Evolutionary conservation across 306 rosid genomes (phyloP).

Genomic region (Prunus salicina): DNA sequence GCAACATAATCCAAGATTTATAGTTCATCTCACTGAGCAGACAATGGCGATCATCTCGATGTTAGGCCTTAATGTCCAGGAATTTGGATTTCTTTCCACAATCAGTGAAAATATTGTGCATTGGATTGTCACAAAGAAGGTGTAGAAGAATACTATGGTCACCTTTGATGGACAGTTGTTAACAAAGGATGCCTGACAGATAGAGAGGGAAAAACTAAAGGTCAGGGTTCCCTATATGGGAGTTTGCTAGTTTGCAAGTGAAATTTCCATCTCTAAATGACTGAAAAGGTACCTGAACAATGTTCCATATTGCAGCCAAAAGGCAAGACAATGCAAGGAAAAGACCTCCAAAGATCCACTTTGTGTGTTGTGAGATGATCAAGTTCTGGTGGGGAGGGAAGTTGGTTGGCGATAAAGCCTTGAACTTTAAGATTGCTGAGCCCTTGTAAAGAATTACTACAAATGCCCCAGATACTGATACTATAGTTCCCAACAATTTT

Average conservation of each 20-base stretch:
- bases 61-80: conserved; percentile 12
- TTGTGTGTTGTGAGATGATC: neutral
- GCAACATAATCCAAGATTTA: neutral
- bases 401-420: conserved; percentile 1
- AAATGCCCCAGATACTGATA: conserved; percentile 18
- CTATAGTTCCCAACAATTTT: conserved; percentile 11
- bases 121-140: conserved; percentile 3
- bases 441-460: conserved; percentile 14
- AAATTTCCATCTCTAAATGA: neutral
- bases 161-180: neutral
- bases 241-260: neutral
- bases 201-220: too few relatives aligned
- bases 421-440: neutral
- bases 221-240: neutral
- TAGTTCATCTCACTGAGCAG: conserved; percentile 23
- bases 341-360: conserved; percentile 28
- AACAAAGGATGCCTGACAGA: conserved; percentile 9
- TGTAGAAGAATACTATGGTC: neutral
- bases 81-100: neutral
- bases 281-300: conserved; percentile 27
- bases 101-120: neutral
- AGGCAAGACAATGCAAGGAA: conserved; percentile 18
- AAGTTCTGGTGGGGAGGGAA: conserved; percentile 3
- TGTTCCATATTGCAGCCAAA: conserved; percentile 23
- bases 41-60: neutral